A percentile compares a stretch with the other conserved stretches of the same genome.
Evolutionary conservation across 345 rosid species (phyloP).

Genomic region (Eucalyptus erythrocorys): DNA sequence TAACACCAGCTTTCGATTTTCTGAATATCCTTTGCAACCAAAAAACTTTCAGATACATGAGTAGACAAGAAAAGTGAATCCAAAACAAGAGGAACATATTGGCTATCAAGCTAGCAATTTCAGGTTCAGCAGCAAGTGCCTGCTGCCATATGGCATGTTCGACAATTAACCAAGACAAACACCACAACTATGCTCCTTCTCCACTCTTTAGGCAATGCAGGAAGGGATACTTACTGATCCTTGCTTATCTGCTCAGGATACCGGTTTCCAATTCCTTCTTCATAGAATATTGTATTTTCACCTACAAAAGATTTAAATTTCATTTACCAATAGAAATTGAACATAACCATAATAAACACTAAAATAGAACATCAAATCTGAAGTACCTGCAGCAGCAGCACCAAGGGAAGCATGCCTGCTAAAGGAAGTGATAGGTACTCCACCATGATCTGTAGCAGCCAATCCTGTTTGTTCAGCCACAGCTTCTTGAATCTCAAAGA

Average conservation of each 20-base stretch:
- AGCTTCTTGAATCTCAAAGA: slow-evolving; percentile 28
- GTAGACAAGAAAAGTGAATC: neutral
- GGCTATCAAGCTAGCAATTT: neutral
- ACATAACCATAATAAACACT: neutral
- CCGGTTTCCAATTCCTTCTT: slow-evolving; percentile 14
- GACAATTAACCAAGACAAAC: neutral
- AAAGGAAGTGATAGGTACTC: slow-evolving; percentile 7
- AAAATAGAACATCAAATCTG: neutral
- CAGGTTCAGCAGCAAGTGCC: neutral
- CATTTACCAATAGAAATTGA: neutral
- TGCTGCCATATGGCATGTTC: neutral
- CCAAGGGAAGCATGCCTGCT: slow-evolving; percentile 27
- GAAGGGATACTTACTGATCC: slow-evolving; percentile 25
- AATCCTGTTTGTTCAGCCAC: slow-evolving; percentile 12
- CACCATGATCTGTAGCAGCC: slow-evolving; percentile 12
- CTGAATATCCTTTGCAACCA: neutral
- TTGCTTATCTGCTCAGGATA: slow-evolving; percentile 14
- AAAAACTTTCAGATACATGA: neutral
- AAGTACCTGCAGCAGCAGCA: slow-evolving; percentile 6
- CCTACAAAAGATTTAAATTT: neutral
- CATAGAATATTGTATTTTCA: slow-evolving; percentile 22
- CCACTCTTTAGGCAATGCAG: neutral
- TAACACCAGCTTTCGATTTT: neutral
- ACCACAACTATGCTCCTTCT: neutral
- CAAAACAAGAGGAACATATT: neutral